A percentile compares a stretch with the other conserved stretches of the same genome.
phyloP scores from a whole-genome alignment of 2,329 filamentous ascomycete species.

The Pyricularia sp. region DNA sequence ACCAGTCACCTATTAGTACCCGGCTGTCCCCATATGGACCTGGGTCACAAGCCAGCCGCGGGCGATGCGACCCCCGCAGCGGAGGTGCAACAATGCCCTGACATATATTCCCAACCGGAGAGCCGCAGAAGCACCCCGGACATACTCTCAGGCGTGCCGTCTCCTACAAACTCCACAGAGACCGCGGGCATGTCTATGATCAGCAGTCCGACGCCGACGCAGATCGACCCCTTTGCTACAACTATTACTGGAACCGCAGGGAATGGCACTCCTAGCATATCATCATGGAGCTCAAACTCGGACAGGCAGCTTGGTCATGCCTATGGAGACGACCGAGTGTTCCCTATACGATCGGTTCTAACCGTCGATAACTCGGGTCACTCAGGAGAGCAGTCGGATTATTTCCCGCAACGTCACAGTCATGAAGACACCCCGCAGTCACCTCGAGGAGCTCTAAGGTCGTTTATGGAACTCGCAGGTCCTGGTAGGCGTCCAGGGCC shows the following conservation, averaged over 20 bases:
- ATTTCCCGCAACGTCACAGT: slow-evolving; percentile 19
- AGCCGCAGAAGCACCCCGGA: not conserved
- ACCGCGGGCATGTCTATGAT: not conserved
- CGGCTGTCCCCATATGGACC: slow-evolving; percentile 1
- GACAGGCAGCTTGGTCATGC: slow-evolving; percentile 24
- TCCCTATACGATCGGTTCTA: slow-evolving; percentile 69
- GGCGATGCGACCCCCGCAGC: not conserved
- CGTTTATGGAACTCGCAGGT: slow-evolving; percentile 16
- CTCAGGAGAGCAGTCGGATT: slow-evolving; percentile 21
- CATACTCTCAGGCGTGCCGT: not conserved
- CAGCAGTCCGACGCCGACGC: slow-evolving; percentile 3
- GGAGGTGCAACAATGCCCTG: not conserved
- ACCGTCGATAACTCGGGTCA: slow-evolving; percentile 46
- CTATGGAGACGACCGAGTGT: slow-evolving; percentile 45
- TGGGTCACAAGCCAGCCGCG: not conserved
- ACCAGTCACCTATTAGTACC: not conserved
- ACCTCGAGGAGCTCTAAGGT: slow-evolving; percentile 5
- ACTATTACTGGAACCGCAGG: not conserved
- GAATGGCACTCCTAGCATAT: slow-evolving; percentile 13
- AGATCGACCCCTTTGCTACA: not conserved
- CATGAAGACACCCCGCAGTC: not conserved
- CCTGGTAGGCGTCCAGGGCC: slow-evolving; percentile 7
- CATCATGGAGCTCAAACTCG: slow-evolving; percentile 28
- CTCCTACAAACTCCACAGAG: not conserved
- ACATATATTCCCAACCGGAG: not conserved